Evolutionary conservation across 306 rosid species (phyloP).

Genomic region (Ceratonia siliqua): DNA sequence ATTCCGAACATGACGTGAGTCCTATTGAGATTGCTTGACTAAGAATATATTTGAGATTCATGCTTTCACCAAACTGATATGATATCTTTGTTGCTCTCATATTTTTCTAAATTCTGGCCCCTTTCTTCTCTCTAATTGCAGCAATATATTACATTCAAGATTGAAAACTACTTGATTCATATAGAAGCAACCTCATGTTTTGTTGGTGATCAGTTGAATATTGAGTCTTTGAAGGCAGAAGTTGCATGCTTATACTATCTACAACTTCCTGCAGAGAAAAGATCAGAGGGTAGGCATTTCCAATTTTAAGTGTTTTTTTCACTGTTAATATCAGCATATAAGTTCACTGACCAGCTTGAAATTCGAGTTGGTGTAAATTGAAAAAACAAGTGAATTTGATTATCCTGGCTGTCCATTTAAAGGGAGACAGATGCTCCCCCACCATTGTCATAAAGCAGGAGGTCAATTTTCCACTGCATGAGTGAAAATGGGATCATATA

Average conservation of each 20-base stretch:
- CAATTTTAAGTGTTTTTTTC: neutral
- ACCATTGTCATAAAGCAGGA: neutral
- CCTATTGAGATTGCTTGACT: slow-evolving; percentile 24
- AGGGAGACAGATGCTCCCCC: neutral
- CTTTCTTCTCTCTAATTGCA: slow-evolving; percentile 41
- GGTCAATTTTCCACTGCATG: slow-evolving; percentile 19
- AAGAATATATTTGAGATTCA: slow-evolving; percentile 27
- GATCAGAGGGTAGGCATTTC: slow-evolving; percentile 73
- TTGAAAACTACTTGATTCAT: slow-evolving; percentile 58
- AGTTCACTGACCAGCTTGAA: slow-evolving; percentile 24
- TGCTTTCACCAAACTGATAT: slow-evolving; percentile 6
- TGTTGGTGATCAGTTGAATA: slow-evolving; percentile 49
- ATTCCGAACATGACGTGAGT: slow-evolving; percentile 68
- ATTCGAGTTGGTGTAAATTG: slow-evolving; percentile 10
- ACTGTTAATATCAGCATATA: slow-evolving; percentile 2
- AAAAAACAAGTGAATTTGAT: neutral
- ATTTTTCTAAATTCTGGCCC: slow-evolving; percentile 38
- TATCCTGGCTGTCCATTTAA: neutral
- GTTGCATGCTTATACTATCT: slow-evolving; percentile 84
- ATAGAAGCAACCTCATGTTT: slow-evolving; percentile 45
- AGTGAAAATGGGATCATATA: neutral
- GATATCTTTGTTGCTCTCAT: slow-evolving; percentile 20
- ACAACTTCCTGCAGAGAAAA: slow-evolving; percentile 67
- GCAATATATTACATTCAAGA: slow-evolving; percentile 59
- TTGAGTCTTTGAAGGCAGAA: slow-evolving; percentile 66